A percentile compares a stretch with the other conserved stretches of the same genome.
These are phyloP conservation scores for Aspergillus arachidicola DNA, from an alignment of 2,329 filamentous ascomycete species.

Conservation along the genomic window DNA sequence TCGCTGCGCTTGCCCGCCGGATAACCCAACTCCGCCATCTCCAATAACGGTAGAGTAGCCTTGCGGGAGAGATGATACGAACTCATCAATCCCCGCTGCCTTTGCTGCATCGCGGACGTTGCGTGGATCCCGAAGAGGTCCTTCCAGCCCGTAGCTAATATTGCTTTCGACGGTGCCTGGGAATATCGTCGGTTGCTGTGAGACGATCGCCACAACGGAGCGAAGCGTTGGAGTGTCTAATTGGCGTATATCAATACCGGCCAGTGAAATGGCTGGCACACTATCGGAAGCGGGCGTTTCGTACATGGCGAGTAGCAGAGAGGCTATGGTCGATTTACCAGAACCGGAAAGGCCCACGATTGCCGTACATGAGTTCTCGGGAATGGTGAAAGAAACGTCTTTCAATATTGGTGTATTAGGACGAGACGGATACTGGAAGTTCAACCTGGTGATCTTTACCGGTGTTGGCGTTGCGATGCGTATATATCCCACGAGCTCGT, in stretches of 20 bases:
- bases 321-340: conserved; percentile 85
- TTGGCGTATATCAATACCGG: conserved; percentile 56
- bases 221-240: conserved; percentile 65
- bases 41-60: conserved; percentile 76
- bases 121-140: conserved; percentile 48
- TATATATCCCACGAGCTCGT: conserved; percentile 57
- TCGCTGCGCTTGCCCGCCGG: conserved; percentile 81
- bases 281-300: conserved; percentile 33
- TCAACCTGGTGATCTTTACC: conserved; percentile 63
- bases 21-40: conserved; percentile 72
- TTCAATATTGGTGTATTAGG: conserved; percentile 59
- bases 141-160: conserved; percentile 74
- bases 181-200: conserved; percentile 66
- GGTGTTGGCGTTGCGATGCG: conserved; percentile 48
- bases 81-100: conserved; percentile 70
- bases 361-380: conserved; percentile 67
- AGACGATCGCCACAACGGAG: conserved; percentile 61
- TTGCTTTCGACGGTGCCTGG: conserved; percentile 47
- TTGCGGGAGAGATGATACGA: conserved; percentile 69
- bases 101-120: conserved; percentile 59
- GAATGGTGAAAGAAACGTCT: conserved; percentile 67
- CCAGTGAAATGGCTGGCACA: conserved; percentile 53
- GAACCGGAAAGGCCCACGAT: conserved; percentile 83
- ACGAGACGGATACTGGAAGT: conserved; percentile 71
- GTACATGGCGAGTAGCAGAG: conserved; percentile 75